Base-by-base conservation (phyloP, 139 green algal species). In the Chlamydomonas schloesseri region DNA sequence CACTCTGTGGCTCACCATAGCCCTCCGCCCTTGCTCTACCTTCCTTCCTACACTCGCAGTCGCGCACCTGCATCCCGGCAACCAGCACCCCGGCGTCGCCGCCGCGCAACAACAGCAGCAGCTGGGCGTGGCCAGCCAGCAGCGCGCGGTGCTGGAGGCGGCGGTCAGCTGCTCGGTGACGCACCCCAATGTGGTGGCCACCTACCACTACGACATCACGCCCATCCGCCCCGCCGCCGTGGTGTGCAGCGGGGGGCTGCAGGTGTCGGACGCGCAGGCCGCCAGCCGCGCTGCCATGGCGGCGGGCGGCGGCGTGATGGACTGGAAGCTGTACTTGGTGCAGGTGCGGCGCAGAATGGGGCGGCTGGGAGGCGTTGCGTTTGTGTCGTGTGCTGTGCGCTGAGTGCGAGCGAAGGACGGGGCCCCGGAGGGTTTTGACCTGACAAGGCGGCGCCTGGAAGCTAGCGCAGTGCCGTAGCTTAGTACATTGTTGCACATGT, bases 251-350 rank as follows among this genome's bases (percentile, higher is more conserved):
- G 80, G 80, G 10, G 80, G 80, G 0, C 31, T 86, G 67, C 68
- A 76, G 64, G 47, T 84, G 37, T 67, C 31, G 31, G 78, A 73
- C 76, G 18, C 29, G 64, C 64, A 71, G 64, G 14, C 23, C 71
- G 9, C 9, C 47, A 23, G 33, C 34, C 71, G 42, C 36, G 21
- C 69, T 6, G 47, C 37, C 71, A 21, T 42, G 24, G n/a, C 26
- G 34, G 20, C 33, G 33, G 10, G 53, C 50, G 60, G 36, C 23
- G 34, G 76, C 33, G 26, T 73, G 42, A 84, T n/a, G 46, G 90
- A 93, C 65, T 93, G 81, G 76, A 93, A 93, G 82, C 87, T 93
- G 75, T 93, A 92, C 69, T 70, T 93, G 8, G 88, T 93, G 50
- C 90, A 93, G 83, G 88, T 89, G 68, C 42, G 75, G 71, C 13